These are phyloP conservation scores for Wickerhamiella hasegawae DNA, from an alignment of 805 yeast species.

Conservation along the genomic window DNA sequence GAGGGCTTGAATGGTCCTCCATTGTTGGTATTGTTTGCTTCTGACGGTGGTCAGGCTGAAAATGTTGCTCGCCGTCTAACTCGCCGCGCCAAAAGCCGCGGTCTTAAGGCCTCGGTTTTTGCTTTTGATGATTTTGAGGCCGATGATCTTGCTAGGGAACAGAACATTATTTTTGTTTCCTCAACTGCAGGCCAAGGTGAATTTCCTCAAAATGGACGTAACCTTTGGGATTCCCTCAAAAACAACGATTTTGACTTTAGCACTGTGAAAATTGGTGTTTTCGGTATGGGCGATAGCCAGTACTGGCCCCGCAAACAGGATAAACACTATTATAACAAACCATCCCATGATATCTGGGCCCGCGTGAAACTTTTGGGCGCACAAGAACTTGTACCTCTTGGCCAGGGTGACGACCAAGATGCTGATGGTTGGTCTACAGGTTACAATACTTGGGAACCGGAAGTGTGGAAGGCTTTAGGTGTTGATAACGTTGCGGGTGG, in stretches of 20 bases:
- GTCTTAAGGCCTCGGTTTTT: slow-evolving; percentile 46
- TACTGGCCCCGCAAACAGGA: slow-evolving; percentile 98
- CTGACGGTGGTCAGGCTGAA: slow-evolving; percentile 86
- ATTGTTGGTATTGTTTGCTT: slow-evolving; percentile 67
- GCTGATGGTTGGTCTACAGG: slow-evolving; percentile 92
- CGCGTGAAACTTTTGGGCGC: slow-evolving; percentile 60
- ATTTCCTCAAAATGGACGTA: slow-evolving; percentile 68
- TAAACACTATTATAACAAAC: slow-evolving; percentile 84
- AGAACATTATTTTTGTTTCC: slow-evolving; percentile 49
- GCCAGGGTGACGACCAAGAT: slow-evolving; percentile 93
- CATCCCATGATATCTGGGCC: slow-evolving; percentile 55
- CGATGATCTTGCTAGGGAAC: slow-evolving; percentile 59
- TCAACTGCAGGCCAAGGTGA: slow-evolving; percentile 83
- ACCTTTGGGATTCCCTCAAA: slow-evolving; percentile 59
- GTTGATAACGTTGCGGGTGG: slow-evolving; percentile 68
- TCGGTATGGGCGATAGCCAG: slow-evolving; percentile 67
- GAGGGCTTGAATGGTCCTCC: slow-evolving; percentile 92
- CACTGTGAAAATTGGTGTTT: slow-evolving; percentile 40
- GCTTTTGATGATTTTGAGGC: slow-evolving; percentile 58
- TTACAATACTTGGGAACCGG: slow-evolving; percentile 73
- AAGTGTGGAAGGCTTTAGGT: slow-evolving; percentile 76
- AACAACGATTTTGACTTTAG: slow-evolving; percentile 49
- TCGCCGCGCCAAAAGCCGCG: slow-evolving; percentile 66
- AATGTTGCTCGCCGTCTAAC: slow-evolving; percentile 63
- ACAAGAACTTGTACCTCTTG: slow-evolving; percentile 53